A percentile compares a stretch with the other conserved stretches of the same genome.
These are phyloP conservation scores for Rhizophagus sp. DNA, from an alignment of 192 early-diverging fungal species.

Conservation along the genomic window DNA sequence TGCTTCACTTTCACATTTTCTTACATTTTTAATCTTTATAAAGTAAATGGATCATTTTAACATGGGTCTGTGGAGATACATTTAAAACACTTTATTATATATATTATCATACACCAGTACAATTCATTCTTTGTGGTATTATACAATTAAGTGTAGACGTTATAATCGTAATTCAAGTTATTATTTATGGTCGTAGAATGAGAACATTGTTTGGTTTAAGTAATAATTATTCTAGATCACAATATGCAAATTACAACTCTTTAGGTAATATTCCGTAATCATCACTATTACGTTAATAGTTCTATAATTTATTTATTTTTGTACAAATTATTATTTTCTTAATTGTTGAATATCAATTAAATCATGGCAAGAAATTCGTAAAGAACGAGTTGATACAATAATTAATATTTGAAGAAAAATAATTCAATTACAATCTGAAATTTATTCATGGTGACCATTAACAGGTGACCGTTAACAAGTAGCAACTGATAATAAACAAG, in stretches of 20 bases:
- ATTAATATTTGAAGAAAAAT: too few species aligned
- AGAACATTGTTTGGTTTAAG: conserved; percentile 1
- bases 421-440: too few species aligned
- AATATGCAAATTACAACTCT: conserved; percentile 21
- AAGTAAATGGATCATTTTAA: conserved; percentile 40
- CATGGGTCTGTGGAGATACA: conserved; percentile 57
- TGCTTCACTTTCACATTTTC: not conserved
- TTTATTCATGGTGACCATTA: too few species aligned
- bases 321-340: too few species aligned
- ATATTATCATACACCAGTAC: conserved; percentile 46
- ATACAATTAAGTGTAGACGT: conserved; percentile 56
- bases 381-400: too few species aligned
- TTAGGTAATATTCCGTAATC: conserved; percentile 4
- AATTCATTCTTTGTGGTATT: conserved; percentile 56
- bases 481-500: too few species aligned
- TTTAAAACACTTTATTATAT: conserved; percentile 63
- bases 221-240: not conserved
- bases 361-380: too few species aligned
- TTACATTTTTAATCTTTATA: not conserved
- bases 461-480: too few species aligned
- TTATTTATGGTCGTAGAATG: conserved; percentile 39
- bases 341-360: too few species aligned
- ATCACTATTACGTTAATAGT: not conserved
- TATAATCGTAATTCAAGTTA: conserved; percentile 50
- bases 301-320: too few species aligned